Evolutionary conservation across 2,329 filamentous ascomycete genomes (phyloP).

Genomic region (Neofusicoccum umdonicola): DNA sequence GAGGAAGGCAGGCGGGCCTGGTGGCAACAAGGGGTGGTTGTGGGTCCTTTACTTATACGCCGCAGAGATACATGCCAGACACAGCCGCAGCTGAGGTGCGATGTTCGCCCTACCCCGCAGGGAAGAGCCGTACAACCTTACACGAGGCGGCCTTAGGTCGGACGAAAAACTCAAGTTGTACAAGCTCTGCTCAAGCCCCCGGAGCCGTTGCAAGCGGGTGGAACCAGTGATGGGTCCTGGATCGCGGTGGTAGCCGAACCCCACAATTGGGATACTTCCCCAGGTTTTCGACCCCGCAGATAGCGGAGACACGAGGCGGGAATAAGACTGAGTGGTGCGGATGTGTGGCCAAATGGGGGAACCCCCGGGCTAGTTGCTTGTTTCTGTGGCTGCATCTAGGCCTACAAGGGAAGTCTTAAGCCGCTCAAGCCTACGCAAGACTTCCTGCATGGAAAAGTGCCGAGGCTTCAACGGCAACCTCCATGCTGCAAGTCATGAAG

Average conservation of each 20-base stretch:
- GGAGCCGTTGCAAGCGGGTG: background rate
- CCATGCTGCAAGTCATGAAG: background rate
- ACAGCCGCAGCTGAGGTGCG: background rate
- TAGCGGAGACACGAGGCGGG: background rate
- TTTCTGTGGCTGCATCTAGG: background rate
- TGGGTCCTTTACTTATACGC: background rate
- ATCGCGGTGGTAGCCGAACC: background rate
- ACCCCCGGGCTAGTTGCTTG: background rate
- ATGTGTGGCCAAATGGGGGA: background rate
- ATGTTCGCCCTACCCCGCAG: background rate
- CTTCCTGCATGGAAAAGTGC: background rate
- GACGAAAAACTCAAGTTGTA: background rate
- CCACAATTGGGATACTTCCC: background rate
- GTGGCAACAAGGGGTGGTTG: background rate
- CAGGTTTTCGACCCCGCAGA: conserved; percentile 11
- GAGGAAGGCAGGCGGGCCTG: background rate
- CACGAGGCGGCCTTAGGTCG: background rate
- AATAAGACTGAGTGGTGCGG: background rate
- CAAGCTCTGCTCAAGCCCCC: background rate
- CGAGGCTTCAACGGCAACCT: background rate
- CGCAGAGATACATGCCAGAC: background rate
- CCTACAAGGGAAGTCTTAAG: background rate
- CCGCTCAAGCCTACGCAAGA: conserved; percentile 13
- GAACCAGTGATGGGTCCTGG: background rate
- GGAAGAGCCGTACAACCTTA: background rate